Evolutionary conservation across 192 early-diverging fungal genomes (phyloP), one percentile per base, ranked within the genome.

Genomic region (Umbelopsis ramanniana): DNA sequence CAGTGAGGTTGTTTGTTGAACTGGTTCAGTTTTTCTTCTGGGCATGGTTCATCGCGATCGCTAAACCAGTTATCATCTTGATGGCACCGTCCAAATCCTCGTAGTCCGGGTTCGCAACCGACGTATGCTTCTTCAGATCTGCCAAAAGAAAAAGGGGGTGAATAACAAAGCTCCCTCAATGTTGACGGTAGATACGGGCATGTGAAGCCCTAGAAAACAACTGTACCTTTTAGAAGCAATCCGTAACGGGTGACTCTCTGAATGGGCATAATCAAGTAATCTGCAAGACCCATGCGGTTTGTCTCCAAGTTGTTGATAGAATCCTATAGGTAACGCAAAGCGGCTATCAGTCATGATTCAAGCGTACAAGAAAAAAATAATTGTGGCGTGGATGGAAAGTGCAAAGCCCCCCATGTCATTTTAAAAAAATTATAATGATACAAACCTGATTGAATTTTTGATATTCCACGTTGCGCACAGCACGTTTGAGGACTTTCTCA

Each of bases 211-310:
- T 26, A 29, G 21, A 53, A 24, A n/a, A 6, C 14, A 11, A 57
- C 24, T 0, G 15, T 70, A 74, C 83, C 87, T 79, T 83, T 87
- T 33, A 93, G 77, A 43, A 93, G 74, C 68, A 93, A 73, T 48
- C 87, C 86, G 81, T 93, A 93, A 14, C 91, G 86, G 2, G 92
- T 89, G 10, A 92, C 88, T 40, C 92, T 83, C 75, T 93, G 92
- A 66, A 93, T 89, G 0, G 92, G 92, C 75, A 91, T 85, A 55
- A 93, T 92, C 70, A 93, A 76, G 71, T 90, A 81, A 74, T 92
- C 92, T 33, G 85, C 81, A 24, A 96, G 77, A 43, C 83, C 86
- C 26, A 93, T 72, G 4, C 84, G 85, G 19, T 83, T 84, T 22
- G 76, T 82, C 24, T 83, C 85, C 22, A 78, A 79, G 46, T 74